Evolutionary conservation across 257 asterid genomes (phyloP).

Genomic region (Fraxinus pennsylvanica): DNA sequence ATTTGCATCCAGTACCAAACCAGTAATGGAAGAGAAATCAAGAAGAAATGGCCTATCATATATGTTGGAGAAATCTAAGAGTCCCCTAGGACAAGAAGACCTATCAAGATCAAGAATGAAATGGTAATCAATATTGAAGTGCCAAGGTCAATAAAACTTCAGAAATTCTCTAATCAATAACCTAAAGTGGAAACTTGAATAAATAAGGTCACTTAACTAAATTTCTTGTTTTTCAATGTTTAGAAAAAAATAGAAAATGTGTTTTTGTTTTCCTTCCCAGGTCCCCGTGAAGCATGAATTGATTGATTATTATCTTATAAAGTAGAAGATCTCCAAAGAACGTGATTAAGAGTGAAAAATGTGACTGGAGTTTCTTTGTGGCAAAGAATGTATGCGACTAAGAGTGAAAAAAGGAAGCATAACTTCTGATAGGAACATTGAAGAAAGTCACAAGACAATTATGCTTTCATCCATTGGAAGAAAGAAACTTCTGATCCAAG

Average conservation of each 20-base stretch:
- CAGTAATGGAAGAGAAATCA: background rate
- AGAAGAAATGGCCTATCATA: background rate
- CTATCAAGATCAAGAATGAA: background rate
- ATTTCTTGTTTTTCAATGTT: background rate
- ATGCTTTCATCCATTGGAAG: background rate
- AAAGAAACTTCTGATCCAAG: background rate
- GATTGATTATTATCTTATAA: background rate
- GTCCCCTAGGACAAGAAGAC: background rate
- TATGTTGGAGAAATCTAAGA: background rate
- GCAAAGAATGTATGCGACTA: background rate
- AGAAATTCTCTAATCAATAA: background rate
- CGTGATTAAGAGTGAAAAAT: background rate
- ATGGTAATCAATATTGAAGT: background rate
- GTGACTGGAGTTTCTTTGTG: background rate
- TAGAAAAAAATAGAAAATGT: background rate
- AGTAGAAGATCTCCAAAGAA: background rate
- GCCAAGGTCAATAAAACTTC: background rate
- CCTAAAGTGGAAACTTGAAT: background rate
- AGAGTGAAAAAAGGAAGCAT: background rate
- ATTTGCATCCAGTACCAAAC: conserved; percentile 1
- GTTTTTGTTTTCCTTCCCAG: background rate
- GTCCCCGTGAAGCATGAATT: background rate
- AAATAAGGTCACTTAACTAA: background rate
- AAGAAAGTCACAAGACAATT: background rate
- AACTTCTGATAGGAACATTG: background rate